Conservation (phyloP, 352 stramenopile species). For the Nothophytophthora sp. region DNA sequence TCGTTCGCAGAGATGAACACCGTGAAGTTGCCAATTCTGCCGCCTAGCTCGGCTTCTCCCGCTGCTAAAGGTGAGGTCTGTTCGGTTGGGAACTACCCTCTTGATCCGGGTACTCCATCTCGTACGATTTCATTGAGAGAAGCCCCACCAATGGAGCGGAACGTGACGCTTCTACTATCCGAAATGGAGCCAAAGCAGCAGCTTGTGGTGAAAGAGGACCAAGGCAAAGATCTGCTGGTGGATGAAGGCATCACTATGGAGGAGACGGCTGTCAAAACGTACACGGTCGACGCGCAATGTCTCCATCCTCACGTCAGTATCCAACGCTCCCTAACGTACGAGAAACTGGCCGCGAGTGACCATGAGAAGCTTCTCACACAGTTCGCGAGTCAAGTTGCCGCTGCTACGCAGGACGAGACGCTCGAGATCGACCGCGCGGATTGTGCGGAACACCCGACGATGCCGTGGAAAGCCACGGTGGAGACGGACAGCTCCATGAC, state of each 20-base stretch:
- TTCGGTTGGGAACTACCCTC: constrained; percentile 32
- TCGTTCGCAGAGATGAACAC: constrained; percentile 30
- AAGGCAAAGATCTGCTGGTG: constrained; percentile 47
- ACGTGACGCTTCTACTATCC: constrained; percentile 34
- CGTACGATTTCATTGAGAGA: constrained; percentile 37
- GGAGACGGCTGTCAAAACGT: constrained; percentile 44
- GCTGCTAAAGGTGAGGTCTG: constrained; percentile 5
- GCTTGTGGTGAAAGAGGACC: constrained; percentile 36
- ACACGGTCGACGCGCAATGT: constrained; percentile 36
- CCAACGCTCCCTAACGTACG: constrained; percentile 39
- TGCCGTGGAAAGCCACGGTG: constrained; percentile 39
- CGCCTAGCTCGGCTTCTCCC: neutral
- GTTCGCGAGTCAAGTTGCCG: constrained; percentile 14
- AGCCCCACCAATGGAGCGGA: constrained; percentile 29
- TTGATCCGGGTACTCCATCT: constrained; percentile 29
- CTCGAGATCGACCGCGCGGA: constrained; percentile 24
- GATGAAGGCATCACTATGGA: constrained; percentile 51
- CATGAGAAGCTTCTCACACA: constrained; percentile 21
- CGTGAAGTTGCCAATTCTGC: constrained; percentile 37
- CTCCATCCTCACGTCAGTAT: constrained; percentile 35
- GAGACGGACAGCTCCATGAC: constrained; percentile 50
- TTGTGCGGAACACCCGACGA: constrained; percentile 25
- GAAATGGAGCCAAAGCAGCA: constrained; percentile 38
- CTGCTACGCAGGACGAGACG: constrained; percentile 11
- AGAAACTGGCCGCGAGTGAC: constrained; percentile 27